A percentile compares a stretch with the other conserved stretches of the same genome.
Evolutionary conservation across 2,329 filamentous ascomycete species (phyloP).

Genomic region (Colletotrichum tropicicola): DNA sequence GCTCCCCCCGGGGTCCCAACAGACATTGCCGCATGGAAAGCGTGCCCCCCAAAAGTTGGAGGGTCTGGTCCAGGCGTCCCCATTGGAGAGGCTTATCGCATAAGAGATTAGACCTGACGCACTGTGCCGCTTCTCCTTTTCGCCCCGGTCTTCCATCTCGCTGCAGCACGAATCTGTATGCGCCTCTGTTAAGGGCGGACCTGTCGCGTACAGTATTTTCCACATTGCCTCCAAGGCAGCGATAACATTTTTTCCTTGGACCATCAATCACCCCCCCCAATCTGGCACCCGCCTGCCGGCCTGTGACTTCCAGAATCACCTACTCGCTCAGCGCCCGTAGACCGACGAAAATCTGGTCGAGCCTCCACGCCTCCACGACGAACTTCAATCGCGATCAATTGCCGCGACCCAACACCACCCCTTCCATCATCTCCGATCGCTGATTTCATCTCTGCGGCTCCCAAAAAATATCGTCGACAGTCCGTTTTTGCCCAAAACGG

Average conservation of each 20-base stretch:
- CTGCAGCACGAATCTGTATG: neutral
- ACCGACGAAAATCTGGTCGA: constrained; percentile 31
- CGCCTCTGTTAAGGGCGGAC: constrained; percentile 6
- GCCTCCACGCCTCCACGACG: constrained; percentile 31
- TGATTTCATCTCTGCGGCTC: constrained; percentile 45
- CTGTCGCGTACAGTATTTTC: constrained; percentile 9
- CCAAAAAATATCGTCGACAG: constrained; percentile 46
- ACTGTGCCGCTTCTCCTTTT: constrained; percentile 23
- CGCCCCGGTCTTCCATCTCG: constrained; percentile 6
- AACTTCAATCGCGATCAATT: constrained; percentile 33
- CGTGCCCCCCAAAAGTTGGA: constrained; percentile 12
- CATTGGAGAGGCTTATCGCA: constrained; percentile 29
- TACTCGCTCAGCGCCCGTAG: constrained; percentile 27
- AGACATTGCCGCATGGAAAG: constrained; percentile 8
- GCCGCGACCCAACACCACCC: constrained; percentile 26
- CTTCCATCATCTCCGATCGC: constrained; percentile 31
- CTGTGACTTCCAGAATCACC: constrained; percentile 29
- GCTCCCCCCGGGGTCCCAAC: neutral
- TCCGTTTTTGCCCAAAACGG: constrained; percentile 72
- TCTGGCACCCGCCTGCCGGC: constrained; percentile 26
- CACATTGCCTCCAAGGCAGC: neutral
- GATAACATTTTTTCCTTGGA: constrained; percentile 33
- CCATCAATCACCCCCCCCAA: constrained; percentile 26
- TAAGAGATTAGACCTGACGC: constrained; percentile 8
- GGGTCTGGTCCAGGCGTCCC: constrained; percentile 21